Conservation (phyloP, 1,284 basidiomycete species). For the Cutaneotrichosporon cyanovorans region DNA sequence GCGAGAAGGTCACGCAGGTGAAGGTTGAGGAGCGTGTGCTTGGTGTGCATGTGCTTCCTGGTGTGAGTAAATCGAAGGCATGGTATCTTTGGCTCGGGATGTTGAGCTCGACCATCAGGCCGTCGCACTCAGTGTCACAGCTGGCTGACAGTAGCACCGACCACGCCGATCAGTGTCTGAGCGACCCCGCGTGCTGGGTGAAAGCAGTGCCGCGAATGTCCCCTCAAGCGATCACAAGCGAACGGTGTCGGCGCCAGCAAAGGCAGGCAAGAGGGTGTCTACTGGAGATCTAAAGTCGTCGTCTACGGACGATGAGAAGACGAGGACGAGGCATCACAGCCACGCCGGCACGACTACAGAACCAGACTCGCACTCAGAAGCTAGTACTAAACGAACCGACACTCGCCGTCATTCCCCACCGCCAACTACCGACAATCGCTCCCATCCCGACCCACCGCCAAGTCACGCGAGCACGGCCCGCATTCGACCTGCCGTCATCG, state of each 20-base stretch:
- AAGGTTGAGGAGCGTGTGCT: conserved; percentile 11
- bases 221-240: not conserved
- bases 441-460: not conserved
- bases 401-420: no score
- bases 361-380: no score
- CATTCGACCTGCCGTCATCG: conserved; percentile 1
- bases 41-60: conserved; percentile 8
- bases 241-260: not conserved
- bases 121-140: no score
- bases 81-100: no score
- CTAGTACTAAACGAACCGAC: no score
- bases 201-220: not conserved
- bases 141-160: not conserved
- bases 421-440: no score
- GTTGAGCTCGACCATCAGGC: no score
- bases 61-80: not conserved
- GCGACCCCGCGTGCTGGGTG: conserved; percentile 1
- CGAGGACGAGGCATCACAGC: not conserved
- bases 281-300: no score
- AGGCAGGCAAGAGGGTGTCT: no score
- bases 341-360: no score
- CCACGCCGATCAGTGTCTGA: not conserved
- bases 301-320: no score
- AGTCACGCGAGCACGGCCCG: conserved; percentile 6
- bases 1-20: conserved; percentile 5